Base-by-base conservation (phyloP, 2,329 filamentous ascomycete species). In the Periglandula ipomoeae region DNA sequence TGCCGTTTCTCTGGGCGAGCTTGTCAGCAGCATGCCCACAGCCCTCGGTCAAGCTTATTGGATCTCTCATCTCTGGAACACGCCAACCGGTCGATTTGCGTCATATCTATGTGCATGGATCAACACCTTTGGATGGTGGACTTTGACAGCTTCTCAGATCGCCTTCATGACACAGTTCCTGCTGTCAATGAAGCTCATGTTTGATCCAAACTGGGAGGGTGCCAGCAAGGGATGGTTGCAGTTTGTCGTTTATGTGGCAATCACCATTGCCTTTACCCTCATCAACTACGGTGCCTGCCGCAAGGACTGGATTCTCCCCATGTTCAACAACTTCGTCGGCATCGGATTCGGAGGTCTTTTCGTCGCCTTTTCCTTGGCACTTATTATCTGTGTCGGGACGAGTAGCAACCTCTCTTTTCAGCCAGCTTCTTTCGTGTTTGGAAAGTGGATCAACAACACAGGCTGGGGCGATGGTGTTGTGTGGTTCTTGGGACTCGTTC, bases 21-120 rank as follows among this genome's bases (percentile, higher is more conserved):
- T 80, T 40, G 72, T 70, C 56, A 79, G 74, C 53, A 72, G 70
- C 53, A 80, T 81, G 76, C 78, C 78, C 4, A 81, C 77, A 0
- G 77, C 78, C 0, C 63, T 81, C 2, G 78, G 78, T 0, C 78
- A 82, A 61, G 77, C 76, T 0, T 80, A 76, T 59, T 82, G 77
- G 76, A 62, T 66, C 48, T 63, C 64, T 23, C 60, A 60, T 2
- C 57, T 68, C 26, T 65, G 60, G 57, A 56, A 45, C 62, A 70
- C 66, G 43, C 60, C 50, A 56, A 57, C 13, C 1, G 77, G 75
- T 2, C 69, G 76, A 2, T 75, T 78, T 51, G 56, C 61, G 4
- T 76, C 73, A 1, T 81, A 80, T 55, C 68, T 80, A 61, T 78
- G 75, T 53, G 77, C 76, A 2, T 80, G 75, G 75, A 76, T 79